Evolutionary conservation across 164 flowering plant genomes (phyloP).

Genomic region (Dillenia turbinata): DNA sequence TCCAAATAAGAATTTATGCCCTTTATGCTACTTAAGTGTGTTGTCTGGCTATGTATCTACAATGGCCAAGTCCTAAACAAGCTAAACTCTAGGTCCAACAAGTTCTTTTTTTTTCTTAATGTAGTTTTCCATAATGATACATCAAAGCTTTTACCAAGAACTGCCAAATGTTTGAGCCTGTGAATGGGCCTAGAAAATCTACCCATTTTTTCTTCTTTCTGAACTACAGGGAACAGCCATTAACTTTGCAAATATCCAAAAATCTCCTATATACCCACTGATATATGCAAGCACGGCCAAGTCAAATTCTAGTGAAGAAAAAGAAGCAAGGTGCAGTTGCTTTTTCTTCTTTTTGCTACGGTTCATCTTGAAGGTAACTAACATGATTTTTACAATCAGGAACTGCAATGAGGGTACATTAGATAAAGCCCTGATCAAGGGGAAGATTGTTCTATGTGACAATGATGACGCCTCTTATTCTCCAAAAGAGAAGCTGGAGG

Average conservation of each 20-base stretch:
- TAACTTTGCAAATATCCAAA: slow-evolving; percentile 27
- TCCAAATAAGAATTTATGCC: too few species aligned
- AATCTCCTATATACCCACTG: slow-evolving; percentile 34
- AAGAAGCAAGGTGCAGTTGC: slow-evolving; percentile 28
- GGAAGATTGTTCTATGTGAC: slow-evolving; percentile 64
- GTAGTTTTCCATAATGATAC: too few species aligned
- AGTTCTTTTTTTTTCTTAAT: too few species aligned
- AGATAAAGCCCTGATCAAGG: slow-evolving; percentile 37
- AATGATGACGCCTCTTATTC: slow-evolving; percentile 21
- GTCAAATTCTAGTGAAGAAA: slow-evolving; percentile 6
- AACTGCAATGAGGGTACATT: slow-evolving; percentile 44
- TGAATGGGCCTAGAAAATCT: too few species aligned
- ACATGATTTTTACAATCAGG: slow-evolving; percentile 41
- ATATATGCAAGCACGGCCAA: slow-evolving; percentile 32
- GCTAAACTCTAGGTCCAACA: too few species aligned
- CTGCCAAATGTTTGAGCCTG: too few species aligned
- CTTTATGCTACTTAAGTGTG: too few species aligned
- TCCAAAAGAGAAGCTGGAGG: background rate
- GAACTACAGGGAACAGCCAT: slow-evolving; percentile 13
- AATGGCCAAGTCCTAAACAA: too few species aligned
- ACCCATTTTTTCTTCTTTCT: slow-evolving; percentile 12
- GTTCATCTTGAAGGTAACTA: background rate
- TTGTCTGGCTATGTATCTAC: too few species aligned
- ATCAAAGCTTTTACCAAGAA: too few species aligned
- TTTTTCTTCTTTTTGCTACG: background rate